A percentile compares a stretch with the other conserved stretches of the same genome.
Conservation (phyloP, 2,329 filamentous ascomycete genomes). For the Penicillium griseofulvum region DNA sequence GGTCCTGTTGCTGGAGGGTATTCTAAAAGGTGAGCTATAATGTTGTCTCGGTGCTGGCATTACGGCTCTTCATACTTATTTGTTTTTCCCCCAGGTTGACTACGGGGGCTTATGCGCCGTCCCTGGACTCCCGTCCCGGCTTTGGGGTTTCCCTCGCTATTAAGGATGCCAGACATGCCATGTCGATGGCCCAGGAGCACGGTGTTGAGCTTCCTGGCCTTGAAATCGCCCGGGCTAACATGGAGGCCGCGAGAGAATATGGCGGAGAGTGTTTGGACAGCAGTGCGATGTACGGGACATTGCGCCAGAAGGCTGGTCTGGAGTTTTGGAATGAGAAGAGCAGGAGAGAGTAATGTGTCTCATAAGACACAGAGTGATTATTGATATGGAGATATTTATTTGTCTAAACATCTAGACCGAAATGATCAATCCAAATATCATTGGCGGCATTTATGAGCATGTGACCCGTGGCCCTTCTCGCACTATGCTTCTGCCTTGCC, state of each 20-base stretch:
- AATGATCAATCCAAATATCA: neutral
- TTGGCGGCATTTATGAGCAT: neutral
- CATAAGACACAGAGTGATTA: neutral
- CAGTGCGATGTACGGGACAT: slow-evolving; percentile 39
- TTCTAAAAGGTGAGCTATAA: slow-evolving; percentile 37
- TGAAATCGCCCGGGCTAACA: slow-evolving; percentile 35
- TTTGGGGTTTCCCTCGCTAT: slow-evolving; percentile 40
- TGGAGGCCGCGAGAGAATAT: slow-evolving; percentile 37
- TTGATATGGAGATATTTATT: neutral
- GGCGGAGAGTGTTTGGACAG: slow-evolving; percentile 40
- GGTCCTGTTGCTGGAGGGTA: slow-evolving; percentile 44
- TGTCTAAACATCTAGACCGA: neutral
- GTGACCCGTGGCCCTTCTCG: neutral
- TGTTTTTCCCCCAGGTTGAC: slow-evolving; percentile 36
- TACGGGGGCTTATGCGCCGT: slow-evolving; percentile 43
- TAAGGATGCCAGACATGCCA: slow-evolving; percentile 39
- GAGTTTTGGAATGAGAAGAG: slow-evolving; percentile 43
- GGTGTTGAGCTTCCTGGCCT: slow-evolving; percentile 35
- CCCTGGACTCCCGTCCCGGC: slow-evolving; percentile 35
- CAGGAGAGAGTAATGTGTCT: slow-evolving; percentile 19
- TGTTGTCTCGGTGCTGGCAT: neutral
- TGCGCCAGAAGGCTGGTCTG: slow-evolving; percentile 38
- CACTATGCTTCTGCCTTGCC: neutral
- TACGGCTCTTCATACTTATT: neutral
- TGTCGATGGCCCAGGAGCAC: slow-evolving; percentile 32